Base-by-base conservation (phyloP, 192 early-diverging fungal genomes). In the Coemansia sp. region DNA sequence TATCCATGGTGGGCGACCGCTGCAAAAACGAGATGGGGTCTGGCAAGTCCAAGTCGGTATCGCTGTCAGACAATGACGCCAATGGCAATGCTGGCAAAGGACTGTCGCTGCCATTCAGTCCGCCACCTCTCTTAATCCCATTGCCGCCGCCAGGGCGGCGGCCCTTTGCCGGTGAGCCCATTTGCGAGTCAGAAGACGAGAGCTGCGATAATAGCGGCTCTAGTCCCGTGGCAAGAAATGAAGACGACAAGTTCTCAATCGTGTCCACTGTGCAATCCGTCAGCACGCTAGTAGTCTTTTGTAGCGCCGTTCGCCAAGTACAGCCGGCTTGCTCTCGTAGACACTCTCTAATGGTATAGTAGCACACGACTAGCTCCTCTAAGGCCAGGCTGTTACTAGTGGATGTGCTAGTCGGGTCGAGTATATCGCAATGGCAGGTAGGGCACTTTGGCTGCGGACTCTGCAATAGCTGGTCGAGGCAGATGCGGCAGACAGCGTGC, bases 21-120 rank as follows among this genome's bases (percentile, higher is more conserved):
- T 62, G 29, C 38, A 81, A 62, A 24, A 81, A 65, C n/a, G 65
- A 62, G 20, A 37, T 67, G 14, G 78, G 65, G 7, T 74, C 69
- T 3, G 78, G 78, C 37, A 81, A 37, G n/a, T 81, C 78, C 47
- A 81, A 59, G 20, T 81, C 78, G 5, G 72, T 69, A 7, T 81
- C 78, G 59, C 68, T 75, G 27, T 40, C 59, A 24, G 64, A 62
- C 29, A 64, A 66, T 22, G 64, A 61, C 27, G 51, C 41, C 17
- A 60, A 27, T 40, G 64, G 57, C 10, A 53, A 17, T 1, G 15
- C 15, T 15, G 49, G 3, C 12, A 53, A 53, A 32, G 15, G 27
- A 14, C 29, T 27, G 29, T 53, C 27, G 14, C 35, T 29, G 9
- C 41, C 37, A 4, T 17, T 46, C 29, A 58, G 5, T 8, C 29